Conservation (phyloP, 371 early-diverging fungal species). For the Mortierella sp. region DNA sequence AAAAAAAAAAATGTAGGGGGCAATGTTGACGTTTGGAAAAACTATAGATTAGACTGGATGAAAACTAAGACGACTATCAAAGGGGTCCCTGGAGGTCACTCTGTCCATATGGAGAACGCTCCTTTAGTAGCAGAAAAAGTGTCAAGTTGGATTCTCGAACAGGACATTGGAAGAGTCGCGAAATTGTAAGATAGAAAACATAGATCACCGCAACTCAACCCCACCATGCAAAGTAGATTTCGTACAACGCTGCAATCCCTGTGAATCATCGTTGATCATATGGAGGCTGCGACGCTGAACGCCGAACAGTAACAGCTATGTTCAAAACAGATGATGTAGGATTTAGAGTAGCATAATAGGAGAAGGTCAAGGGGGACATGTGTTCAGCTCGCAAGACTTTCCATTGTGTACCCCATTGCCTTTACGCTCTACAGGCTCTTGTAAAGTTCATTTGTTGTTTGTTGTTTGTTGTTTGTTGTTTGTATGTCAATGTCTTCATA, state of each 20-base stretch:
- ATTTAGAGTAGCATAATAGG: neutral
- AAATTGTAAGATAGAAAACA: conserved; percentile 6
- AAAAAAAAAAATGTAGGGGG: neutral
- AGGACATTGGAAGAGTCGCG: conserved; percentile 23
- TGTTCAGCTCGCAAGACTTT: neutral
- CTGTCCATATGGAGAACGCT: conserved; percentile 46
- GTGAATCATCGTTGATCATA: neutral
- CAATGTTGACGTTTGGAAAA: neutral
- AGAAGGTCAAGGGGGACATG: neutral
- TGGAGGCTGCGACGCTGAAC: neutral
- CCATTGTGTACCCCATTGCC: neutral
- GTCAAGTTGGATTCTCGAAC: conserved; percentile 25
- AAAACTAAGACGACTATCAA: conserved; percentile 17
- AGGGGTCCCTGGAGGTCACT: conserved; percentile 26
- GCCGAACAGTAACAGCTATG: neutral
- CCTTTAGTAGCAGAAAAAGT: conserved; percentile 20
- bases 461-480: too few relatives aligned
- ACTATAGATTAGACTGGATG: conserved; percentile 14
- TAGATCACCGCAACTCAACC: neutral
- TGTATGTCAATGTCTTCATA: neutral
- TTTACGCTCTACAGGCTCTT: conserved; percentile 4
- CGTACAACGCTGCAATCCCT: neutral
- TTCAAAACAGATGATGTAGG: conserved; percentile 3
- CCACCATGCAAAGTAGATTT: too few relatives aligned
- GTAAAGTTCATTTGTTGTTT: neutral